phyloP scores from a whole-genome alignment of 192 early-diverging fungal species.

The Coemansia sp. region DNA sequence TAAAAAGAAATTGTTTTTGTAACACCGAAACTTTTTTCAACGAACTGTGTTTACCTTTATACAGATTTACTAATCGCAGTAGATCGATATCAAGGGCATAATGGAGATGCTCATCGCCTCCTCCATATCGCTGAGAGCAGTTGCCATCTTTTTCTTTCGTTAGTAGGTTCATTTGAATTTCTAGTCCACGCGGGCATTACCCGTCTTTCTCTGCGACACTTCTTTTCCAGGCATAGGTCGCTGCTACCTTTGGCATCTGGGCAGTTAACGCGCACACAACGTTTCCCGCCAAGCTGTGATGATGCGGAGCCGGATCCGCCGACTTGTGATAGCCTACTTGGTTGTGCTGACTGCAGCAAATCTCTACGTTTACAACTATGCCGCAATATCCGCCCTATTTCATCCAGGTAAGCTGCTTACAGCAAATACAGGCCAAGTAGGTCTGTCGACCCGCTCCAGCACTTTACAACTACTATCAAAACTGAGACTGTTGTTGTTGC shows the following conservation, averaged over 20 bases:
- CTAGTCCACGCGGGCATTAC: background rate
- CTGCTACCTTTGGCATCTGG: background rate
- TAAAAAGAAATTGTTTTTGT: background rate
- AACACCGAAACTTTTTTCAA: no score
- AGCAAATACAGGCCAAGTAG: background rate
- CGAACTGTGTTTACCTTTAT: no score
- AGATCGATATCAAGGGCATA: background rate
- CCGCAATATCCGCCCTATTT: slow-evolving; percentile 14
- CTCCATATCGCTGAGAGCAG: no score
- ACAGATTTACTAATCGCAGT: background rate
- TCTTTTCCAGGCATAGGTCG: background rate
- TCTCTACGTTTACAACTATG: slow-evolving; percentile 51
- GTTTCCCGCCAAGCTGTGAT: background rate
- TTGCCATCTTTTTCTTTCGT: background rate
- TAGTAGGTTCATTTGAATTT: background rate
- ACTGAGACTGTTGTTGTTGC: background rate
- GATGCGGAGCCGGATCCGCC: slow-evolving; percentile 8
- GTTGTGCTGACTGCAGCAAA: slow-evolving; percentile 24
- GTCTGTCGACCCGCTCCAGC: background rate
- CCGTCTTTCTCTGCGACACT: background rate
- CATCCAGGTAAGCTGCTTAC: slow-evolving; percentile 23
- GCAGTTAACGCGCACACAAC: background rate
- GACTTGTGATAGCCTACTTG: slow-evolving; percentile 17
- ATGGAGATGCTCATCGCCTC: no score
- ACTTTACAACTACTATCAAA: background rate